Base-by-base conservation (phyloP, 768 basidiomycete species). In the Agrocybe pediades region DNA sequence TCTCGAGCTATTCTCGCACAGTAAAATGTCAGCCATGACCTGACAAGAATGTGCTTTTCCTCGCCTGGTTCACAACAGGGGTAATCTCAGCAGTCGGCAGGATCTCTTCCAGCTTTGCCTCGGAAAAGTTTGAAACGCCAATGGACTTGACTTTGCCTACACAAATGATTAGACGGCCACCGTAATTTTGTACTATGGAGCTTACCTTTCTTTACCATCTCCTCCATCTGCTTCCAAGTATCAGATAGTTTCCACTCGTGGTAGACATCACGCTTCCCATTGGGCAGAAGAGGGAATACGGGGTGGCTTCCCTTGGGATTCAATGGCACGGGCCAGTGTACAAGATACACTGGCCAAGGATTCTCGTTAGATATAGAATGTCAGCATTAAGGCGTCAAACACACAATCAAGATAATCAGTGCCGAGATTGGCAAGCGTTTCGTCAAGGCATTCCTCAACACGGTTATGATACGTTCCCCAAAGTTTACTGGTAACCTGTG, bases 161-260 rank as follows among this genome's bases (percentile, higher is more conserved):
- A 51, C 43, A 30, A 27, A 48, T 61, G 36, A 45, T 44, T 40
- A 40, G 19, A 24, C 39, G 25, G 20, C 23, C 60, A 46, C 24
- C 26, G 47, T n/a, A 42, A 26, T 46, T 43, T 23, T 5, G 17
- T 39, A 25, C 24, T 46, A 48, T 50, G 33, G 42, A 51, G 55
- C 64, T 57, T 50, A 74, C 88, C 89, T 62, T 82, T 86, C 67
- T 81, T 82, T 54, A 83, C 68, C 25, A 92, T 58, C 9, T 73
- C 83, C 67, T 94, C 92, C 87, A 95, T 87, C 67, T 88, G 84
- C 62, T 81, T 84, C 91, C 92, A 94, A 13, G 93, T 93, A 46
- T 92, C 80, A 47, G 68, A 73, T 62, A 91, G 65, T 23, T 83
- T 75, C 82, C 88, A 88, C 36, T 80, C 74, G 60, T 79, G 77